A percentile compares a stretch with the other conserved stretches of the same genome.
Evolutionary conservation across 2,329 filamentous ascomycete genomes (phyloP).

Genomic region (Lecanicillium sp.): DNA sequence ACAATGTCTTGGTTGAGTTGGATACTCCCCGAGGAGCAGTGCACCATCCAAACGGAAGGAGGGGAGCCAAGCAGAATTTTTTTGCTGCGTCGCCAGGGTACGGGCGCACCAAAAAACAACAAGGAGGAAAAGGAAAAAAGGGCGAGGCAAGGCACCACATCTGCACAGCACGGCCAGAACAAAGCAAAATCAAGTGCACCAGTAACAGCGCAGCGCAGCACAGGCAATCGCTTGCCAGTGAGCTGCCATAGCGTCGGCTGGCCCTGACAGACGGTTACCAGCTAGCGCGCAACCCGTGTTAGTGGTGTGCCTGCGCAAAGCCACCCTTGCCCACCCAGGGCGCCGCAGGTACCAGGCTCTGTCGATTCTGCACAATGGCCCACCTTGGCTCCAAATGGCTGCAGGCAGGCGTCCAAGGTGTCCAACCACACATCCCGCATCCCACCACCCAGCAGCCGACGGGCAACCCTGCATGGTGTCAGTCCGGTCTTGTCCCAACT

Average conservation of each 20-base stretch:
- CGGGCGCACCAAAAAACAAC: background rate
- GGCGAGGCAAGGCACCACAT: background rate
- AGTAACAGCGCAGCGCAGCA: background rate
- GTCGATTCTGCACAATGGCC: conserved; percentile 8
- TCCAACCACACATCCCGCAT: background rate
- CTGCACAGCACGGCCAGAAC: conserved; percentile 1
- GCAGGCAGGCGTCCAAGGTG: no score
- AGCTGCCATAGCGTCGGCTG: no score
- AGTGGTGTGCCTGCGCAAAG: no score
- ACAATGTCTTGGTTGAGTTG: no score
- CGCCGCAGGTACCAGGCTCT: conserved; percentile 8
- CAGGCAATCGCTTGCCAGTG: no score
- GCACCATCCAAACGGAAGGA: no score
- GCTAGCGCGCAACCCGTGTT: no score
- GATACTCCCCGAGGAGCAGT: no score
- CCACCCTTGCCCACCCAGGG: background rate
- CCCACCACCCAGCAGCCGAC: background rate
- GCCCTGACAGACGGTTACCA: no score
- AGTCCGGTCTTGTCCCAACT: conserved; percentile 5
- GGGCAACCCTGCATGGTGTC: no score
- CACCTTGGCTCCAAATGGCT: conserved; percentile 1
- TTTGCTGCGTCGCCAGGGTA: no score
- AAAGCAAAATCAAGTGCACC: background rate
- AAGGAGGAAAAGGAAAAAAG: background rate
- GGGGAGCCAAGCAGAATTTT: no score